Evolutionary conservation across 2,329 filamentous ascomycete species (phyloP).

Genomic region (Claviceps maximensis): DNA sequence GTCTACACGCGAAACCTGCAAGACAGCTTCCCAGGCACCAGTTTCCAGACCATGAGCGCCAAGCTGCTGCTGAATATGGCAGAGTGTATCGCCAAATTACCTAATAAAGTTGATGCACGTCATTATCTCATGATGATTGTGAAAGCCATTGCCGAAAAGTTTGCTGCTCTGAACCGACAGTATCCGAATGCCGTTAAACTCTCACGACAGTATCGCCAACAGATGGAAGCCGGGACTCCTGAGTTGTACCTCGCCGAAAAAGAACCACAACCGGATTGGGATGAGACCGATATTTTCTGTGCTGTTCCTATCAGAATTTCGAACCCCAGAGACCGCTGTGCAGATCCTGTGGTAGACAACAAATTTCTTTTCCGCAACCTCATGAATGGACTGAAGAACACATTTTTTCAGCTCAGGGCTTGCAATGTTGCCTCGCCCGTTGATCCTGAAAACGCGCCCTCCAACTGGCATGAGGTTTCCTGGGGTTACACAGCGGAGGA

Average conservation of each 20-base stretch:
- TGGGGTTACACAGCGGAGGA: conserved; percentile 97
- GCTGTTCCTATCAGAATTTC: conserved; percentile 94
- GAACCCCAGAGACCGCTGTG: conserved; percentile 76
- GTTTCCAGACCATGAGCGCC: conserved; percentile 98
- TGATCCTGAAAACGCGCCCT: conserved; percentile 64
- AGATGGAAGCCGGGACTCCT: conserved; percentile 45
- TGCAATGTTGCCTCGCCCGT: conserved; percentile 68
- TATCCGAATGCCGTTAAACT: conserved; percentile 92
- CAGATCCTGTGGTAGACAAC: conserved; percentile 88
- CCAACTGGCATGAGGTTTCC: conserved; percentile 90
- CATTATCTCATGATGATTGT: conserved; percentile 96
- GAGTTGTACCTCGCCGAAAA: conserved; percentile 81
- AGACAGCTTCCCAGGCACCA: conserved; percentile 91
- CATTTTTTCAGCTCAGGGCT: conserved; percentile 85
- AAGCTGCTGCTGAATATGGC: conserved; percentile 96
- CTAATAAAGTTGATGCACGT: conserved; percentile 84
- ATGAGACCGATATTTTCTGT: conserved; percentile 93
- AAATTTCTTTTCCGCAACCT: conserved; percentile 96
- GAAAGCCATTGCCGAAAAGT: conserved; percentile 96
- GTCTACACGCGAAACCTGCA: conserved; percentile 95
- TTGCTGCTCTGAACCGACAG: conserved; percentile 93
- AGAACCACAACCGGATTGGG: conserved; percentile 77
- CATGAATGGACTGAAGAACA: conserved; percentile 89
- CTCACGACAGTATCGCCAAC: conserved; percentile 61
- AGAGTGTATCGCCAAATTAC: conserved; percentile 88